Evolutionary conservation across 139 green algal species (phyloP), one percentile per base, ranked within the genome.

Genomic region (Klebsormidium nitens): DNA sequence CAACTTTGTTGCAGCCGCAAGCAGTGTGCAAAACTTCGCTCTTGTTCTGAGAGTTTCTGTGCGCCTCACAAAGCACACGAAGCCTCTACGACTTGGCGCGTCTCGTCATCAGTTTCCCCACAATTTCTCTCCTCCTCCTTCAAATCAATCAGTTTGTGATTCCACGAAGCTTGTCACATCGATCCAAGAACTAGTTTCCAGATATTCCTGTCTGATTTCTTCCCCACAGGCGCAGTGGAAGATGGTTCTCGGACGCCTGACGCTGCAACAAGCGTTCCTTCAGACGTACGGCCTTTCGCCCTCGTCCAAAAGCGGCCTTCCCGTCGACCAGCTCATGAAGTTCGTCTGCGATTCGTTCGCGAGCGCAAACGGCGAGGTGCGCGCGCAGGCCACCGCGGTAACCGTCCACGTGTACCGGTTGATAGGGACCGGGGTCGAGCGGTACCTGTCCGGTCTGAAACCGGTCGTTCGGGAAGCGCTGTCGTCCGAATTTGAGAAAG

Each of bases 401-500:
- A 85, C 69, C 14, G 66, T 75, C 5, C 48, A 76, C 47, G 39
- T 81, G 46, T 49, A 78, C 19, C 63, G 77, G 50, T 32, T 86
- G 36, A 82, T 88, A 52, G 87, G 88, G 0, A 72, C 71, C 0
- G 66, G 70, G 0, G 83, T 90, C 46, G 67, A 80, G 35, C 78
- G 81, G 63, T 70, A 72, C 39, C 64, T 93, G 31, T 73, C 66
- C 3, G 83, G 88, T 65, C 59, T 95, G 3, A 93, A 93, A 66
- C 83, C 88, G 4, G 93, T 92, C 71, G 75, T 93, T 1, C 79
- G 75, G 66, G 87, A 93, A 71, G 82, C 89, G 69, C 76, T 93
- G 11, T 77, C 89, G 40, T 69, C 76, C 8, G 81, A 81, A 2
- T 58, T 93, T 28, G 78, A 69, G 3, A 23, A 40, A 5, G 58